phyloP scores from a whole-genome alignment of 2,329 filamentous ascomycete species.

The Paraphoma sp. region DNA sequence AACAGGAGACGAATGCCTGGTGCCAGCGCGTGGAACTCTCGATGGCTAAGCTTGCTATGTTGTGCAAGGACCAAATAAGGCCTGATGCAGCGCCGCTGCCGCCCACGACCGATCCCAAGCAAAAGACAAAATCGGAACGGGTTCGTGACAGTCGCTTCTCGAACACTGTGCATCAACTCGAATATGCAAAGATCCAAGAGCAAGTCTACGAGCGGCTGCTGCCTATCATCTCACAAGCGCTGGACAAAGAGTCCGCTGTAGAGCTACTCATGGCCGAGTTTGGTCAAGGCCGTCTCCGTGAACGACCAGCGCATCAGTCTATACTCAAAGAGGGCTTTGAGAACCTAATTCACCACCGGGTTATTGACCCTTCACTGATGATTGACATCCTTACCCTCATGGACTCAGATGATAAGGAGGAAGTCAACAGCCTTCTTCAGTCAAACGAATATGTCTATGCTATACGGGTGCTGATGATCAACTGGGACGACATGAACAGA shows the following conservation, averaged over 20 bases:
- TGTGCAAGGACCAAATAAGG: slow-evolving; percentile 61
- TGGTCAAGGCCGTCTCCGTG: slow-evolving; percentile 60
- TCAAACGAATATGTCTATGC: slow-evolving; percentile 76
- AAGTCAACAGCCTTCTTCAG: slow-evolving; percentile 52
- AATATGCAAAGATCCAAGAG: slow-evolving; percentile 80
- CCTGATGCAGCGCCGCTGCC: slow-evolving; percentile 47
- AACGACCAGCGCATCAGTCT: slow-evolving; percentile 70
- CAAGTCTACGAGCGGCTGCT: slow-evolving; percentile 74
- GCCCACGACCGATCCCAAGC: slow-evolving; percentile 34
- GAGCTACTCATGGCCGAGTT: slow-evolving; percentile 77
- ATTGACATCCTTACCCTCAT: slow-evolving; percentile 85
- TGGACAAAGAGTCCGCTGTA: slow-evolving; percentile 80
- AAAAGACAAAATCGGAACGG: slow-evolving; percentile 49
- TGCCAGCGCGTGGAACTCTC: slow-evolving; percentile 92
- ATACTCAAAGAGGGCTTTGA: slow-evolving; percentile 75
- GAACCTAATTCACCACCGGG: slow-evolving; percentile 73
- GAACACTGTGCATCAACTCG: slow-evolving; percentile 65
- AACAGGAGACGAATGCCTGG: slow-evolving; percentile 82
- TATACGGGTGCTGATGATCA: slow-evolving; percentile 62
- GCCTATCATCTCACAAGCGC: slow-evolving; percentile 70
- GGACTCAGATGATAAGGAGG: slow-evolving; percentile 56
- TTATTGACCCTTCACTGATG: slow-evolving; percentile 64
- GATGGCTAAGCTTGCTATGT: slow-evolving; percentile 76
- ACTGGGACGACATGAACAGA: slow-evolving; percentile 60
- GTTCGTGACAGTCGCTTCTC: slow-evolving; percentile 37